Conservation (phyloP, 1,139 yeast species). For the Lodderomyces orthopsilosis region DNA sequence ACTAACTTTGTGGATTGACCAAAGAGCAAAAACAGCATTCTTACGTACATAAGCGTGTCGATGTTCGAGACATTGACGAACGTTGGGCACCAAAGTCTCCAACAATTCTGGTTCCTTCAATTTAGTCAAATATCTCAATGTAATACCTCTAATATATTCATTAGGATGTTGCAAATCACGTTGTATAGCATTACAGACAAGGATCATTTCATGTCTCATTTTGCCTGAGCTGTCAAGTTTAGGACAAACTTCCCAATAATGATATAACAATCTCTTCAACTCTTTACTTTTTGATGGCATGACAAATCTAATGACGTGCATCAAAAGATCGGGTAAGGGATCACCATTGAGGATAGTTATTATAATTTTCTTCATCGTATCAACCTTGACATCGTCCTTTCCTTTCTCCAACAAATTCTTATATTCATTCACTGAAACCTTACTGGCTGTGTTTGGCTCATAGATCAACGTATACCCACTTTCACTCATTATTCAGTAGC, state of each 20-base stretch:
- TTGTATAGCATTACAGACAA: conserved; percentile 96
- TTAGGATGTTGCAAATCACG: conserved; percentile 98
- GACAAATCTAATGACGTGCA: conserved; percentile 95
- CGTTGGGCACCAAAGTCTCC: conserved; percentile 94
- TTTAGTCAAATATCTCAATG: conserved; percentile 86
- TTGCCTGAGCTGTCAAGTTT: conserved; percentile 85
- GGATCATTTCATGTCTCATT: conserved; percentile 96
- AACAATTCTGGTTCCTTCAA: conserved; percentile 89
- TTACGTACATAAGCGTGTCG: conserved; percentile 98
- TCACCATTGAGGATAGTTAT: conserved; percentile 91
- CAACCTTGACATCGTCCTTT: conserved; percentile 81
- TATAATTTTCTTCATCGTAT: conserved; percentile 85
- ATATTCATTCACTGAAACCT: conserved; percentile 74
- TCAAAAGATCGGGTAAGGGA: conserved; percentile 88
- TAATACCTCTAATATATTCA: conserved; percentile 94
- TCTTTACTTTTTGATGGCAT: conserved; percentile 94
- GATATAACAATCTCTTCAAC: conserved; percentile 86
- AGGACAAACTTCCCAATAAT: conserved; percentile 98
- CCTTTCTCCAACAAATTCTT: conserved; percentile 83
- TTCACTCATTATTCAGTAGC: conserved; percentile 35
- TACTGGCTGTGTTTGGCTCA: conserved; percentile 71
- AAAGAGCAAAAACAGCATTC: conserved; percentile 91
- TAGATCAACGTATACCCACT: conserved; percentile 71
- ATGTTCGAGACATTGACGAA: conserved; percentile 87
- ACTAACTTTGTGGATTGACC: conserved; percentile 77